Evolutionary conservation across 202 grass and related monocot genomes (phyloP).

Genomic region (Saccharum hybrid): DNA sequence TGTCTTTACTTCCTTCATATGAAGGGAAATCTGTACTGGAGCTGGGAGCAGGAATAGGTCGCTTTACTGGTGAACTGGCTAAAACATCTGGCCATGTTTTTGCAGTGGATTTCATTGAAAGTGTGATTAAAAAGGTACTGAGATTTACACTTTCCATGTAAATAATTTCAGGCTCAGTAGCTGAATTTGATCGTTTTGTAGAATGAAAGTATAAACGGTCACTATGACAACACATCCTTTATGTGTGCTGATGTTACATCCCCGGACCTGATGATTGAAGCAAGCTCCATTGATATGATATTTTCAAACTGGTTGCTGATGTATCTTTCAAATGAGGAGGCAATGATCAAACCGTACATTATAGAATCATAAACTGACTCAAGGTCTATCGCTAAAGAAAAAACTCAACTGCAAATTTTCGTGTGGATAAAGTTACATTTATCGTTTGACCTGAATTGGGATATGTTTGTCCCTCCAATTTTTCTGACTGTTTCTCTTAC

Average conservation of each 20-base stretch:
- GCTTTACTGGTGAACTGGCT: slow-evolving; percentile 90
- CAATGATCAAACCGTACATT: slow-evolving; percentile 36
- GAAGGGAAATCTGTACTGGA: slow-evolving; percentile 92
- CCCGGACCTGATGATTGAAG: slow-evolving; percentile 63
- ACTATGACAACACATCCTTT: slow-evolving; percentile 74
- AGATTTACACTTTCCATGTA: neutral
- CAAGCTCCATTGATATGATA: slow-evolving; percentile 82
- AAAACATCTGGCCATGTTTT: slow-evolving; percentile 82
- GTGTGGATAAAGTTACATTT: neutral
- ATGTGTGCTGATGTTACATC: slow-evolving; percentile 97
- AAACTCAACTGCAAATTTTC: neutral
- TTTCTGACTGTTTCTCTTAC: slow-evolving; percentile 33
- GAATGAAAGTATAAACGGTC: slow-evolving; percentile 90
- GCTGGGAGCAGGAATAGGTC: slow-evolving; percentile 86
- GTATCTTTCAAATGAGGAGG: slow-evolving; percentile 97
- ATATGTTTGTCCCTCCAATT: neutral
- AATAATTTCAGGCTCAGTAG: neutral
- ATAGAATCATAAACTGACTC: neutral
- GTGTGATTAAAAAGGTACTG: slow-evolving; percentile 84
- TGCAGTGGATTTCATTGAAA: slow-evolving; percentile 93
- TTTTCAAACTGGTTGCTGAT: slow-evolving; percentile 98
- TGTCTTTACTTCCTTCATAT: slow-evolving; percentile 87
- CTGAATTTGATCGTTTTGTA: slow-evolving; percentile 43
- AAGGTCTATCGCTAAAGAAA: neutral
- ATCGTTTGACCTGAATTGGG: neutral